Evolutionary conservation across 345 rosid genomes (phyloP), one percentile per base, ranked within the genome.

Genomic region (Eutrema heterophyllum): DNA sequence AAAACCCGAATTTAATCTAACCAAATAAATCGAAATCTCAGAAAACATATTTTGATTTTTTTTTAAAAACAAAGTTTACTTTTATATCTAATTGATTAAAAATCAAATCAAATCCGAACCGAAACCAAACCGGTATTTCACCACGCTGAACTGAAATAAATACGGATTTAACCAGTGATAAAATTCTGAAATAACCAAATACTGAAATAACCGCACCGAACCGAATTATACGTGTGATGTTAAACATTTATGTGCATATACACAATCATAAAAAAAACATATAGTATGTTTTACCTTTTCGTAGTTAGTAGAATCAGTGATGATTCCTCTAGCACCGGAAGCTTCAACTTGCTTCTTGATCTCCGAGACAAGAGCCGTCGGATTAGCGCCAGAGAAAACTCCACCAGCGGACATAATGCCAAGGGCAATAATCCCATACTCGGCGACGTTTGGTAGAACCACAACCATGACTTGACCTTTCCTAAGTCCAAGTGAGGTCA

Each of bases 361-460:
- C 62, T 96, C 98, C 0, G 90, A 89, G 9, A 84, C 79, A 44
- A 83, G 97, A 24, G 88, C 83, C 0, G 96, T 66, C 0, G 99
- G 99, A 75, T 96, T 92, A 33, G 89, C 94, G 1, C 97, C 99
- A 0, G 99, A 96, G 77, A 90, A 92, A 29, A 96, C 89, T 11
- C 87, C 94, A 4, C 97, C 94, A 5, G 97, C 88, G 15, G 99
- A 84, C 99, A 96, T 96, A 63, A 92, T 85, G 10, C 96, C 98
- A 0, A 92, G 86, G 0, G 87, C 96, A 18, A 89, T 83, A 15
- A 92, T 90, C 63, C 83, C 98, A 68, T 90, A 96, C 78, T 90
- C 99, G 0, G 95, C 96, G 9, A 90, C 76, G 41, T 92, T 92
- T 5, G 99, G 99, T 32, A 96, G 85, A 59, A 84, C 87, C n/a